A percentile compares a stretch with the other conserved stretches of the same genome.
phyloP scores from a whole-genome alignment of 1,139 yeast species.

The Kodamaea suecica region DNA sequence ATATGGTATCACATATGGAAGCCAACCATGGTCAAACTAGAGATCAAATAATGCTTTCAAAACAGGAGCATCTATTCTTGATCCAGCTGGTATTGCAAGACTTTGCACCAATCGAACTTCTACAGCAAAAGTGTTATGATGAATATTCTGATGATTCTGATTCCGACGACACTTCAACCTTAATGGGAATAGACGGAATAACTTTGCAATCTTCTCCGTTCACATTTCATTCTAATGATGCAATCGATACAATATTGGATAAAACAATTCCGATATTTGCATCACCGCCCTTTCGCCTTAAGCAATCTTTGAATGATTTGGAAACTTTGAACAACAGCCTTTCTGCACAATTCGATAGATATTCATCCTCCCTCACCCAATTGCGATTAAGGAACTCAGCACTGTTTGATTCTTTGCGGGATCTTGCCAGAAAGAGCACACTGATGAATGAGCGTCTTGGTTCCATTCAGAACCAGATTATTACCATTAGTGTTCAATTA shows the following conservation, averaged over 20 bases:
- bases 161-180: conserved; percentile 7
- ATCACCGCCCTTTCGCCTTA: conserved; percentile 9
- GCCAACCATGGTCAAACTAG: conserved; percentile 5
- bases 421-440: conserved; percentile 10
- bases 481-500: not conserved
- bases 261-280: not conserved
- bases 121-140: not conserved
- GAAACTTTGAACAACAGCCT: conserved; percentile 12
- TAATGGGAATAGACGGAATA: conserved; percentile 6
- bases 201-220: conserved; percentile 3
- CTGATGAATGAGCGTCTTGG: conserved; percentile 6
- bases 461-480: not conserved
- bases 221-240: conserved; percentile 2
- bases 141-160: conserved; percentile 4
- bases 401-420: conserved; percentile 12
- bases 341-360: conserved; percentile 11
- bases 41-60: conserved; percentile 11
- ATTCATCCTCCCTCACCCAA: conserved; percentile 12
- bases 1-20: conserved; percentile 11
- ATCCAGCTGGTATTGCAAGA: conserved; percentile 10
- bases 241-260: not conserved
- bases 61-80: conserved; percentile 13
- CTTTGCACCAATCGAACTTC: not conserved
- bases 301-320: conserved; percentile 15
- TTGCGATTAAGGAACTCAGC: conserved; percentile 10